Conservation (phyloP, 1,284 basidiomycete genomes). For the Sporisorium iseilematis-ciliati region DNA sequence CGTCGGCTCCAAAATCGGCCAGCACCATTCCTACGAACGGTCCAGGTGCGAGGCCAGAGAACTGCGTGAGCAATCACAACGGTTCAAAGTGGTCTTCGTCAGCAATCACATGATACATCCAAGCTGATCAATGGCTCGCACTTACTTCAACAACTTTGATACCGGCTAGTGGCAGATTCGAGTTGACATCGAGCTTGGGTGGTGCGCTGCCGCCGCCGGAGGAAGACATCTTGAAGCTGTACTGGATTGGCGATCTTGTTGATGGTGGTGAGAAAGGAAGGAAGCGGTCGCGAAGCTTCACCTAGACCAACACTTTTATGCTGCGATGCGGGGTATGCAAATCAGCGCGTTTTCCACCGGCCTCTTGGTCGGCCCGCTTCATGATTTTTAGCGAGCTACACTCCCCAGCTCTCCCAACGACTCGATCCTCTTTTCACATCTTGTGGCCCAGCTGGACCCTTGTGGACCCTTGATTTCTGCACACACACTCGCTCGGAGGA, state of each 20-base stretch:
- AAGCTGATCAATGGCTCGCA: not conserved
- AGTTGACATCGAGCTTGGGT: slow-evolving; percentile 23
- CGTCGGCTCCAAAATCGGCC: slow-evolving; percentile 83
- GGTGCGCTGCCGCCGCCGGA: slow-evolving; percentile 3
- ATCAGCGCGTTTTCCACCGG: slow-evolving; percentile 11
- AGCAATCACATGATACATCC: not conserved
- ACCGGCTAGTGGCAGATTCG: slow-evolving; percentile 38
- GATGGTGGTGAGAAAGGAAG: slow-evolving; percentile 2
- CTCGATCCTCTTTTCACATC: slow-evolving; percentile 10
- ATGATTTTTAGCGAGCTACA: slow-evolving; percentile 32
- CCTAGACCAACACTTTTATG: not conserved
- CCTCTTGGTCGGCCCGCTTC: slow-evolving; percentile 17
- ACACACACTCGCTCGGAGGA: not conserved
- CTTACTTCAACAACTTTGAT: slow-evolving; percentile 47
- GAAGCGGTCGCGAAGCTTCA: not conserved
- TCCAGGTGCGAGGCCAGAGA: slow-evolving; percentile 85
- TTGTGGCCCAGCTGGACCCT: slow-evolving; percentile 7
- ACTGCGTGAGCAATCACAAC: slow-evolving; percentile 72
- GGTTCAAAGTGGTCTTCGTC: not conserved
- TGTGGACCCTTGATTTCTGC: not conserved
- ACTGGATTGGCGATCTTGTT: not conserved
- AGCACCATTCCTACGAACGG: slow-evolving; percentile 82
- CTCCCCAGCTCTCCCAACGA: slow-evolving; percentile 10
- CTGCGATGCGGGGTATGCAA: slow-evolving; percentile 11
- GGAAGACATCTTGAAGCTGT: slow-evolving; percentile 23